Evolutionary conservation across 345 rosid genomes (phyloP).

Genomic region (Carallia brachiata): DNA sequence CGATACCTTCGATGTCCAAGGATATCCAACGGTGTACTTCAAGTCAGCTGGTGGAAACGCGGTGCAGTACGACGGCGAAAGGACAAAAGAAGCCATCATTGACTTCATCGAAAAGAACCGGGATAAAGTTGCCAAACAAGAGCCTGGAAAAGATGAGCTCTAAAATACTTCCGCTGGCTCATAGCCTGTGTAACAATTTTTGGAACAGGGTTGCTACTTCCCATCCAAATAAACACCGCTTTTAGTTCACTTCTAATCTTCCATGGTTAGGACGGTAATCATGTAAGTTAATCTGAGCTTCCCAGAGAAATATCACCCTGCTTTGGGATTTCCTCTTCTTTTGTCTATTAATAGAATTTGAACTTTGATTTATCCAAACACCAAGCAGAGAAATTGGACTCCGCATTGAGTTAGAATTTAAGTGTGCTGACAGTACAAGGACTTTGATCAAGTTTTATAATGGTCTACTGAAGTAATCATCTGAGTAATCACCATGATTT

Average conservation of each 20-base stretch:
- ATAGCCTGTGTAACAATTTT: neutral
- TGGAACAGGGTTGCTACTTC: neutral
- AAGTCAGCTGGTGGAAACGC: constrained; percentile 64
- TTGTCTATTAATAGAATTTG: no score
- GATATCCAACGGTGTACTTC: constrained; percentile 84
- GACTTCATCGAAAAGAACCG: constrained; percentile 81
- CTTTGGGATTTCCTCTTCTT: no score
- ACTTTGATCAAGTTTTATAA: no score
- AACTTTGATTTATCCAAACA: no score
- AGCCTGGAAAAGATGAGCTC: constrained; percentile 65
- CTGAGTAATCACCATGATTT: no score
- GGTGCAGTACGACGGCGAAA: constrained; percentile 60
- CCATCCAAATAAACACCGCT: neutral
- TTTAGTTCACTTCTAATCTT: neutral
- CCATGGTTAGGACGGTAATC: neutral
- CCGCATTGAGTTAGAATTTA: no score
- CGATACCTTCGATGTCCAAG: constrained; percentile 69
- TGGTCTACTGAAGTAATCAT: no score
- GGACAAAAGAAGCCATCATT: constrained; percentile 77
- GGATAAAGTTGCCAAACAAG: constrained; percentile 38
- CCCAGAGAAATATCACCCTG: neutral
- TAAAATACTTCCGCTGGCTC: constrained; percentile 21
- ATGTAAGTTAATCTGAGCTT: neutral
- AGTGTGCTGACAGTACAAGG: no score
- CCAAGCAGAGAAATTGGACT: no score